A percentile compares a stretch with the other conserved stretches of the same genome.
Evolutionary conservation across 208 protist genomes (phyloP).

Genomic region (Tetramitus jugosus): DNA sequence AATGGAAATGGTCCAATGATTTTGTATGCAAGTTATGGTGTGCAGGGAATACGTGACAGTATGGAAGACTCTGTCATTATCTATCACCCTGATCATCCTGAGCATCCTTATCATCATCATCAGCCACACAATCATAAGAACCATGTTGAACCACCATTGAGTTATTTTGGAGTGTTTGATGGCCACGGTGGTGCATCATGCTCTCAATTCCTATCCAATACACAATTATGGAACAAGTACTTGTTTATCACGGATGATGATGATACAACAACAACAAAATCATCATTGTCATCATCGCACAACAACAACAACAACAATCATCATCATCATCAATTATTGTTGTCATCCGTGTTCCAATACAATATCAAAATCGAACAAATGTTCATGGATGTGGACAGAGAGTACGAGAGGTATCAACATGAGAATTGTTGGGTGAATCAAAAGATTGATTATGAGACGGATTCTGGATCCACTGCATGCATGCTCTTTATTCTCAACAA

Average conservation of each 20-base stretch:
- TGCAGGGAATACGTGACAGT: no score
- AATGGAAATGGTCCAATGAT: no score
- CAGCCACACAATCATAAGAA: no score
- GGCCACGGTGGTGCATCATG: background rate
- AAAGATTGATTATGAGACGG: background rate
- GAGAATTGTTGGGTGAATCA: no score
- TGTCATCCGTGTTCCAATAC: background rate
- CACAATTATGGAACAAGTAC: background rate
- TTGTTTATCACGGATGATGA: background rate
- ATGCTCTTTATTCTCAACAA: background rate
- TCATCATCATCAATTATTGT: background rate
- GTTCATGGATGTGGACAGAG: background rate
- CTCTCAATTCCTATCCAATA: background rate
- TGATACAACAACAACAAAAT: background rate
- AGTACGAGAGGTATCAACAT: no score
- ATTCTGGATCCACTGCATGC: background rate
- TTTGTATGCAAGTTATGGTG: no score
- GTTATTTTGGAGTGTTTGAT: slow-evolving; percentile 1
- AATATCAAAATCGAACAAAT: background rate
- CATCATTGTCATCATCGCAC: no score
- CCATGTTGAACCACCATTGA: no score
- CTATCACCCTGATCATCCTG: no score
- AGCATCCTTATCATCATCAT: no score
- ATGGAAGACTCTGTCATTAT: no score
- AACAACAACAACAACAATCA: no score